Conservation (phyloP, 2,329 filamentous ascomycete genomes). For the Zymoseptoria ardabiliae region DNA sequence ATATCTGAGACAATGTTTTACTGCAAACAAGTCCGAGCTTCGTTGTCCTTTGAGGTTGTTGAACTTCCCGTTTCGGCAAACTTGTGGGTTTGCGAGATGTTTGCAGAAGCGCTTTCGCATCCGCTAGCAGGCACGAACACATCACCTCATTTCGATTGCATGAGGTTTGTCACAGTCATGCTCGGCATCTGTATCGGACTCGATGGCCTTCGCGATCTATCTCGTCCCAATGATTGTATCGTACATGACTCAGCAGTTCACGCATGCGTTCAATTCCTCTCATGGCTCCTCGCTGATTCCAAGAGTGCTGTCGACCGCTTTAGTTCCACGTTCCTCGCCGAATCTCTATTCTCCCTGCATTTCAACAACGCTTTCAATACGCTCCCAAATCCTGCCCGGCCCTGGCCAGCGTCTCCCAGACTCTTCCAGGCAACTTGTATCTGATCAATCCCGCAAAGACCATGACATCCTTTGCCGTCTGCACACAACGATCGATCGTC, state of each 20-base stretch:
- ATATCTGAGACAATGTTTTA: neutral
- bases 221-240: neutral
- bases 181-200: neutral
- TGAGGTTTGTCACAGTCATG: neutral
- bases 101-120: neutral
- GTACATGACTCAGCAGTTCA: neutral
- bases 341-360: neutral
- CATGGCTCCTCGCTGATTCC: neutral
- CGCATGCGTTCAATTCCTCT: neutral
- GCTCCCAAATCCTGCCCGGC: conserved; percentile 59
- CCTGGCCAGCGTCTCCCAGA: conserved; percentile 81
- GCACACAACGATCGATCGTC: conserved; percentile 64
- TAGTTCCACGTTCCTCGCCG: neutral
- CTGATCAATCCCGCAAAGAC: conserved; percentile 88
- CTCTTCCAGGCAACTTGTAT: conserved; percentile 77
- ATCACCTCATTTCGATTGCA: neutral
- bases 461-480: conserved; percentile 82
- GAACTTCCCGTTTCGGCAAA: conserved; percentile 4
- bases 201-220: neutral
- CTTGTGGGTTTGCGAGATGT: conserved; percentile 2
- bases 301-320: neutral
- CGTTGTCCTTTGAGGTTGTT: neutral
- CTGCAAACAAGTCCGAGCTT: neutral
- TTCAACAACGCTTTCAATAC: conserved; percentile 18
- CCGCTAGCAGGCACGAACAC: neutral